Evolutionary conservation across 495 filamentous ascomycete species (phyloP).

Genomic region (Trichodelitschia bisporula): DNA sequence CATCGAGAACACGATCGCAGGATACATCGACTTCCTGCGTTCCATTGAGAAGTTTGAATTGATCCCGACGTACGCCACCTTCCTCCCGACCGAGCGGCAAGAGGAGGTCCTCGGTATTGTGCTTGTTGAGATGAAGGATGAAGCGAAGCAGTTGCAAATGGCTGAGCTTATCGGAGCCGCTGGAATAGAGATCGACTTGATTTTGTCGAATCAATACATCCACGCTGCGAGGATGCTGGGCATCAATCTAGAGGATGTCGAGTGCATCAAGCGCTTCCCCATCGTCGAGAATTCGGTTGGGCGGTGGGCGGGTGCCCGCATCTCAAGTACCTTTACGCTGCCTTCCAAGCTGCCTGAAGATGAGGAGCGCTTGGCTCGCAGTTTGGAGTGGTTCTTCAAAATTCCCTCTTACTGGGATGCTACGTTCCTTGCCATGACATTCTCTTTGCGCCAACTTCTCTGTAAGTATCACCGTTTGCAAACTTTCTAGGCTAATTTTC

Average conservation of each 20-base stretch:
- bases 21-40: conserved; percentile 58
- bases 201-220: conserved; percentile 19
- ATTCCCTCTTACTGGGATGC: not conserved
- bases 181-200: conserved; percentile 24
- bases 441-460: no score
- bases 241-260: not conserved
- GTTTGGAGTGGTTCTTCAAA: not conserved
- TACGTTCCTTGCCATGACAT: no score
- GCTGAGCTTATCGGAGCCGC: conserved; percentile 28
- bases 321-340: no score
- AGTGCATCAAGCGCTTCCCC: no score
- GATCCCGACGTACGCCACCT: conserved; percentile 68
- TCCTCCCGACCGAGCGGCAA: conserved; percentile 26
- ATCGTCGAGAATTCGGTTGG: no score
- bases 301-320: no score
- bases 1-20: conserved; percentile 44
- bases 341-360: no score
- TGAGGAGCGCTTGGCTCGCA: no score
- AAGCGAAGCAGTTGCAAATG: conserved; percentile 22
- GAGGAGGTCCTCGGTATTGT: conserved; percentile 29
- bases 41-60: conserved; percentile 41
- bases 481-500: no score
- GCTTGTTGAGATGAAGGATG: conserved; percentile 25
- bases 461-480: no score
- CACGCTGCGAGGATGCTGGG: not conserved